Conservation (phyloP, 2,329 filamentous ascomycete genomes). For the Talaromyces amestolkiae region DNA sequence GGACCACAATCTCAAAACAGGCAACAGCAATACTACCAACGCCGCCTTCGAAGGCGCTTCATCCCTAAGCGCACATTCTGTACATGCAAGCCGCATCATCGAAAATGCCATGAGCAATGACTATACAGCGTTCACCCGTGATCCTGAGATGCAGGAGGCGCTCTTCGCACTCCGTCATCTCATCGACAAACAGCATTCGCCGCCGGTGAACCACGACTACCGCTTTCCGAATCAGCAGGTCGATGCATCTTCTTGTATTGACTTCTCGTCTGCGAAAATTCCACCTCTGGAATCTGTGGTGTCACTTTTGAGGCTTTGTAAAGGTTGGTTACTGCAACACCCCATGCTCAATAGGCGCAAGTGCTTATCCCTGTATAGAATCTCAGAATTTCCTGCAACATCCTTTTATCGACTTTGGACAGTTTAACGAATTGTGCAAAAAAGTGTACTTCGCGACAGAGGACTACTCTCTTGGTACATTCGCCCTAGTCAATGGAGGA, state of each 20-base stretch:
- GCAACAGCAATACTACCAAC: conserved; percentile 14
- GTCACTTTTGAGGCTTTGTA: conserved; percentile 31
- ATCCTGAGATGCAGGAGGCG: conserved; percentile 39
- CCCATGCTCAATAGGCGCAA: not conserved
- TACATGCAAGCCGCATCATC: conserved; percentile 45
- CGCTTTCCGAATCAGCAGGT: conserved; percentile 29
- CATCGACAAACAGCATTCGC: conserved; percentile 36
- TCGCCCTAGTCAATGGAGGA: conserved; percentile 40
- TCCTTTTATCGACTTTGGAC: conserved; percentile 34
- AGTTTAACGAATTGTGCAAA: conserved; percentile 41
- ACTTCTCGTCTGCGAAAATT: conserved; percentile 36
- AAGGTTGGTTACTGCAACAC: conserved; percentile 29
- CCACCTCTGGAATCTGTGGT: conserved; percentile 38
- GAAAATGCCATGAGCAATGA: conserved; percentile 41
- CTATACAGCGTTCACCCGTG: conserved; percentile 33
- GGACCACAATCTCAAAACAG: conserved; percentile 17
- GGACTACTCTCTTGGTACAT: conserved; percentile 40
- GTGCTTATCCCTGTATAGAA: conserved; percentile 21
- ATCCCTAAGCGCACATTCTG: conserved; percentile 49
- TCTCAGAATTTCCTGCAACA: conserved; percentile 29
- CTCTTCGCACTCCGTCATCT: conserved; percentile 40
- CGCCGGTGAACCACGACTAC: conserved; percentile 26
- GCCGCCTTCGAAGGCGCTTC: conserved; percentile 51
- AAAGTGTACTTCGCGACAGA: conserved; percentile 45
- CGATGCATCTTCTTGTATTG: conserved; percentile 24